Conservation (phyloP, 192 early-diverging fungal species). For the Kickxella alabastrina region DNA sequence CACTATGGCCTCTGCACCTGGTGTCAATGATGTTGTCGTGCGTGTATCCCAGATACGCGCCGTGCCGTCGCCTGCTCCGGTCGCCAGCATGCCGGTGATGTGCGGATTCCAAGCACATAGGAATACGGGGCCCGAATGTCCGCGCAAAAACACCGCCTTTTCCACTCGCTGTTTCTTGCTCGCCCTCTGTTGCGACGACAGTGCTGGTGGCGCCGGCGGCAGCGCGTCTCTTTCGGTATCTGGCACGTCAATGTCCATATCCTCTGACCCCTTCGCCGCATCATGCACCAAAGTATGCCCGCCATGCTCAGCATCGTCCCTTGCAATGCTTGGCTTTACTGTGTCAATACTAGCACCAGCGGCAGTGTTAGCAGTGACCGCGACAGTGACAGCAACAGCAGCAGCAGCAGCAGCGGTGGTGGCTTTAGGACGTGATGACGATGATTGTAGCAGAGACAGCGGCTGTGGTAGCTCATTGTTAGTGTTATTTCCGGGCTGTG, state of each 20-base stretch:
- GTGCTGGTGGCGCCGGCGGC: too few species aligned
- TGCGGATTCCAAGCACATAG: slow-evolving; percentile 78
- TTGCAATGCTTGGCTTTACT: neutral
- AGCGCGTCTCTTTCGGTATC: slow-evolving; percentile 32
- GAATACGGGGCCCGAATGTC: slow-evolving; percentile 71
- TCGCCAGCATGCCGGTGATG: slow-evolving; percentile 63
- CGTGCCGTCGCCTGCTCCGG: slow-evolving; percentile 74
- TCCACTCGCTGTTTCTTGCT: slow-evolving; percentile 25
- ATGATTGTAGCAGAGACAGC: neutral
- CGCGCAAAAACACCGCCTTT: slow-evolving; percentile 56
- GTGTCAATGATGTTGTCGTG: slow-evolving; percentile 28
- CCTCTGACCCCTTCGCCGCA: neutral
- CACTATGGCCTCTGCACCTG: slow-evolving; percentile 53
- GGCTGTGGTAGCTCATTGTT: neutral
- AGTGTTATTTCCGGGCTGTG: slow-evolving; percentile 4
- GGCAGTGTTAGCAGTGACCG: neutral
- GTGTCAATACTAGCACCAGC: neutral
- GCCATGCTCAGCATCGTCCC: neutral
- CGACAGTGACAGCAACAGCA: neutral
- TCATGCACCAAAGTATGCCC: neutral
- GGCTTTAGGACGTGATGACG: slow-evolving; percentile 5
- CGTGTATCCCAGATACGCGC: slow-evolving; percentile 84
- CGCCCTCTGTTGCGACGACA: too few species aligned
- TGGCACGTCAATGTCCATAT: slow-evolving; percentile 42
- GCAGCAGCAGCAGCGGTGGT: neutral